Conservation (phyloP, 495 filamentous ascomycete species). For the Glonium stellatum region DNA sequence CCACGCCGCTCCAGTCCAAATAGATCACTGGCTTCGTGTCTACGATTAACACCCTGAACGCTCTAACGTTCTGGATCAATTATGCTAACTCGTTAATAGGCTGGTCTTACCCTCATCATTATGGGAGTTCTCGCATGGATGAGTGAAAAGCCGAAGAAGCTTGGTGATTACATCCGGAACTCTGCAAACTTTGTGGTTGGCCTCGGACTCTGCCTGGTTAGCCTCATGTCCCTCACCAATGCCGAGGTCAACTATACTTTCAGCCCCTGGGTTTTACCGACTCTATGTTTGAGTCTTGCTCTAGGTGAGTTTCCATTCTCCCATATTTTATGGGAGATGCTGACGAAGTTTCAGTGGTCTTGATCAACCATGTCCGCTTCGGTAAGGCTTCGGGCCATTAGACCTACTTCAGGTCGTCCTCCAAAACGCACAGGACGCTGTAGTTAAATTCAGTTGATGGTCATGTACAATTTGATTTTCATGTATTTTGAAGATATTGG, state of each 20-base stretch:
- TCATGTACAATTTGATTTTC: too few relatives aligned
- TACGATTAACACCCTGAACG: not conserved
- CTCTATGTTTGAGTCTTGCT: constrained; percentile 15
- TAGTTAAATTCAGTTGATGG: too few relatives aligned
- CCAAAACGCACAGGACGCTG: too few relatives aligned
- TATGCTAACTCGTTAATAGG: constrained; percentile 16
- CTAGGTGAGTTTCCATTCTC: not conserved
- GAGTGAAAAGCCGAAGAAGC: constrained; percentile 11
- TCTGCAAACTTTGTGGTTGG: constrained; percentile 15
- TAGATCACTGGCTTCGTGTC: not conserved
- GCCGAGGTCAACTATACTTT: constrained; percentile 1
- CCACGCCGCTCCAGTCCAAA: too few relatives aligned
- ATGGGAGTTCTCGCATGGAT: constrained; percentile 39
- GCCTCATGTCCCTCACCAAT: constrained; percentile 3
- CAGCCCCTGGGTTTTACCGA: constrained; percentile 22
- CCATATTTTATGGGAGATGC: too few relatives aligned
- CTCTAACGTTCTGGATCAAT: not conserved
- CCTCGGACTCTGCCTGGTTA: constrained; percentile 19
- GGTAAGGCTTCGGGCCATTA: too few relatives aligned
- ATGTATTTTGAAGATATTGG: too few relatives aligned
- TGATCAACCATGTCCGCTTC: too few relatives aligned
- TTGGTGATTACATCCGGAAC: constrained; percentile 9
- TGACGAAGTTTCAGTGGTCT: too few relatives aligned
- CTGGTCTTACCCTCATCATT: constrained; percentile 40
- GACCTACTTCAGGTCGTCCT: too few relatives aligned